Evolutionary conservation across 176 grass and related monocot genomes (phyloP), one percentile per base, ranked within the genome.

Genomic region (Triticum timopheevii): DNA sequence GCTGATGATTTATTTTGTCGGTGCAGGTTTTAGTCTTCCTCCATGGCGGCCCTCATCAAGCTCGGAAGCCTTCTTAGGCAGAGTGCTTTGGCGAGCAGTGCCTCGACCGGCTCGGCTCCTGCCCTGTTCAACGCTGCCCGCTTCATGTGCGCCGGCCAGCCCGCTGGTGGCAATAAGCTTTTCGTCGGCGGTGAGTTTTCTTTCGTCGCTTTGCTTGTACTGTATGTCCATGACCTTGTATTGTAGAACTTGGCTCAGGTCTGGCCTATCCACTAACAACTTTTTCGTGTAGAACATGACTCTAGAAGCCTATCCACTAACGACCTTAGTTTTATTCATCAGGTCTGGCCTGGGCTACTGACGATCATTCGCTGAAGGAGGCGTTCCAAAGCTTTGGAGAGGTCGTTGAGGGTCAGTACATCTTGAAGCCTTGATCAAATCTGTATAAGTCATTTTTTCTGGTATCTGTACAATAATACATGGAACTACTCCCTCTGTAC

Each of bases 21-120:
- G 13, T 13, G 13, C 79, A 93, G 91, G 22, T 78, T 33, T 33
- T 15, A 65, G n/a, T 69, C 17, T 67, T 81, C 24, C 47, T 73
- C 58, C 33, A 99, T 99, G 97, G 90, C 94, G 28, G 93, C 92
- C 50, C 84, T 79, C 76, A 91, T 91, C 92, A 99, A 93, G 86
- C 80, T 99, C 2, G 84, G 94, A 15, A 63, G 89, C 87, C 85
- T 96, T 76, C 25, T 94, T 12, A 93, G 94, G 87, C 87, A 94
- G n/a, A 88, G 83, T 6, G 36, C 34, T 73, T 9, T 98, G 79
- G 65, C 38, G 28, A 85, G 68, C 39, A 64, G 82, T 54, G 77
- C 80, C 15, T 61, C 74, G 0, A 30, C 59, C 0, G 44, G 74
- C 80, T 80, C 83, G 3, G 69, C 80, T 33, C 90, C 89, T 81